Percentiles rank a stretch among this genome's conserved stretches.
Conservation (phyloP, 176 grass and related monocot genomes). For the Panicum miliaceum region DNA sequence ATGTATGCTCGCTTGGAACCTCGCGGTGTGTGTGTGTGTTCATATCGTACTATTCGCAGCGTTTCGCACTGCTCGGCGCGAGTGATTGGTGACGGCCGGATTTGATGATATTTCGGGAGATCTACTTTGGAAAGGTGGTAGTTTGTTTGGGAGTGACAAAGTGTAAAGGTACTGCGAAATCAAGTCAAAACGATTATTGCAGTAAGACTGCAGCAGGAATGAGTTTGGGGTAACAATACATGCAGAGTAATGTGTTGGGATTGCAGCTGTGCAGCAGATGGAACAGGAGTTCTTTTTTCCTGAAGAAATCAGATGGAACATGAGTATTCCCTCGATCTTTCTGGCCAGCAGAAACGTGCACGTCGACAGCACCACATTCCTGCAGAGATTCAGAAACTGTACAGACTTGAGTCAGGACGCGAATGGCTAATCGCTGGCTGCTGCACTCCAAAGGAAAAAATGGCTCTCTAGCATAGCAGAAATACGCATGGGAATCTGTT, state of each 20-base stretch:
- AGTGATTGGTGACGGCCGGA: not conserved
- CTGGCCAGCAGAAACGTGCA: not conserved
- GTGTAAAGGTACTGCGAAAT: no score
- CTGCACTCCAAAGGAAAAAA: no score
- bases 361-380: not conserved
- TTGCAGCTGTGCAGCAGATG: not conserved
- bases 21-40: not conserved
- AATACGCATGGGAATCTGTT: no score
- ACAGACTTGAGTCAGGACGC: not conserved
- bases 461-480: no score
- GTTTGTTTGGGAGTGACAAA: conserved; percentile 1
- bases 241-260: no score
- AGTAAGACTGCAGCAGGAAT: no score
- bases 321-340: no score
- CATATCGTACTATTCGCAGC: not conserved
- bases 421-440: no score
- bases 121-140: not conserved
- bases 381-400: not conserved
- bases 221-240: no score
- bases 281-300: conserved; percentile 18
- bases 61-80: not conserved
- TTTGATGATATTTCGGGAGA: not conserved
- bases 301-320: no score
- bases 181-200: no score
- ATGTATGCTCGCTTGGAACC: conserved; percentile 26